Conservation (phyloP, 345 rosid species). For the Luvunga scandens region DNA sequence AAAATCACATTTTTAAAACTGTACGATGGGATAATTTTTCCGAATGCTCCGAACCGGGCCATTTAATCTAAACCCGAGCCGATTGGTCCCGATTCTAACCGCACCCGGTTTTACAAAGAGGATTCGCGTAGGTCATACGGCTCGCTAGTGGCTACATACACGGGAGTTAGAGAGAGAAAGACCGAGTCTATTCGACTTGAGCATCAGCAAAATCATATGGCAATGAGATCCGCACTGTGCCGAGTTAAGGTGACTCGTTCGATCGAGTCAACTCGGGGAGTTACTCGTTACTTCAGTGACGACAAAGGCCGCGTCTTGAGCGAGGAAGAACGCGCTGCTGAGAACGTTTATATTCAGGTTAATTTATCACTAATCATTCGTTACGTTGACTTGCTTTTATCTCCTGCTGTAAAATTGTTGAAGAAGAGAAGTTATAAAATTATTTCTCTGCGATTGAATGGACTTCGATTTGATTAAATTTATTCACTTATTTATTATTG, state of each 20-base stretch:
- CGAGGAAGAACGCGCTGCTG: constrained; percentile 86
- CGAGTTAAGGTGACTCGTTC: constrained; percentile 41
- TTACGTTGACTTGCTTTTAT: background rate
- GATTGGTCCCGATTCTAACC: no score
- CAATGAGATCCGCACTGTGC: constrained; percentile 37
- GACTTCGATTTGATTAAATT: background rate
- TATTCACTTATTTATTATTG: no score
- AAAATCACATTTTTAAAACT: no score
- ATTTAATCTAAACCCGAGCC: no score
- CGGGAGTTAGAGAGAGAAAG: background rate
- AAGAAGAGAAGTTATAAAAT: background rate
- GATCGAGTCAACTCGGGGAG: constrained; percentile 48
- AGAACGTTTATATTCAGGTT: constrained; percentile 76
- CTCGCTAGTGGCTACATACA: no score
- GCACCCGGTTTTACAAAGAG: no score
- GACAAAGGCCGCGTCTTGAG: constrained; percentile 67
- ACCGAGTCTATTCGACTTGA: background rate
- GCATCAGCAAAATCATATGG: constrained; percentile 23
- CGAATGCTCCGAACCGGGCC: no score
- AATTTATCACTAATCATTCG: background rate
- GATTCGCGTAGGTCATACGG: no score
- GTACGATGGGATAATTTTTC: no score
- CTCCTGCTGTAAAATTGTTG: background rate
- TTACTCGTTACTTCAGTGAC: constrained; percentile 62
- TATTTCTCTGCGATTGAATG: background rate